Base-by-base conservation (phyloP, 2,329 filamentous ascomycete genomes). In the Plectosphaerella plurivora region DNA sequence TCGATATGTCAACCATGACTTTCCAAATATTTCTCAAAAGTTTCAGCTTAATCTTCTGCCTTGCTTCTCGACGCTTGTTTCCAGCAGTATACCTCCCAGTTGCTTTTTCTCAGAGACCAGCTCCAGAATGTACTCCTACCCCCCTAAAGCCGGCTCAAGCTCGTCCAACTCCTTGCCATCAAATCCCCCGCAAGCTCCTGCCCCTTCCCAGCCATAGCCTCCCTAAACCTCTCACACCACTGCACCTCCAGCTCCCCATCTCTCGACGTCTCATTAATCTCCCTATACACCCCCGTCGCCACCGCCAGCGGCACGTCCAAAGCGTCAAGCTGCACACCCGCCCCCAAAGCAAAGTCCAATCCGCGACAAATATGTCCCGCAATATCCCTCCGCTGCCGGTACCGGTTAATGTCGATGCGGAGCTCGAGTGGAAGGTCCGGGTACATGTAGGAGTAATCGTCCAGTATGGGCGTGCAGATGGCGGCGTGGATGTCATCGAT, bases 301-400 rank as follows among this genome's bases (percentile, higher is more conserved):
- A 74, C 67, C 8, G 62, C 66, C 61, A 79, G 66, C 4, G 76
- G 74, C 11, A 68, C 68, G 9, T 68, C 60, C 15, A 80, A 58
- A 57, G 77, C 56, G 54, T 79, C 76, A 2, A 76, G 76, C 63
- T 79, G 75, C 14, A 67, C 66, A 1, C 71, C 75, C 3, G 63
- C 65, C 7, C 60, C 63, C 5, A 81, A 65, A 0, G 71, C 72
- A 45, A 70, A 75, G 53, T 81, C 79, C 5, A 82, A 63, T 3
- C 73, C 72, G 41, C 77, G 71, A 57, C 79, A 82, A 15, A 81
- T 73, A 51, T 74, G 72, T 9, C 68, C 71, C 1, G 78, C 78
- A 35, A 78, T 63, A 49, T 73, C 68, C 16, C 70, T 68, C 1
- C 70, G 72, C 52, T 74, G 70, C 15, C 73, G 67, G 55, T 78